Evolutionary conservation across 805 yeast genomes (phyloP).

Genomic region (Kluyveromyces starmeri): DNA sequence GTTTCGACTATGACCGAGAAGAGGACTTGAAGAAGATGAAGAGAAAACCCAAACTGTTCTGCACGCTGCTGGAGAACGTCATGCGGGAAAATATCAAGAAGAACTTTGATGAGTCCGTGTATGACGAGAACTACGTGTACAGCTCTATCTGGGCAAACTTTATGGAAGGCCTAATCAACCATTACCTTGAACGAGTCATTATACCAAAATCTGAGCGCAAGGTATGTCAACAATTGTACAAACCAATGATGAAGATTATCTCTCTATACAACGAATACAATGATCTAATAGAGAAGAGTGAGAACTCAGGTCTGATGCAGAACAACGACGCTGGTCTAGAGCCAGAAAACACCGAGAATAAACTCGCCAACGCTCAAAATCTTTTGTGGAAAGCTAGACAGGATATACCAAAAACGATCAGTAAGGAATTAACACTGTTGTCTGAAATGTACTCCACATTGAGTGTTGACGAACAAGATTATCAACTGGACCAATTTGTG

Average conservation of each 20-base stretch:
- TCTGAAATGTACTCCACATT: slow-evolving; percentile 30
- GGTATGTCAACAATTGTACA: slow-evolving; percentile 30
- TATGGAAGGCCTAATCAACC: slow-evolving; percentile 32
- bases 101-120: slow-evolving; percentile 23
- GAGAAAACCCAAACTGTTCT: slow-evolving; percentile 8
- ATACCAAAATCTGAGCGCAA: slow-evolving; percentile 31
- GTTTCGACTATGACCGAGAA: slow-evolving; percentile 8
- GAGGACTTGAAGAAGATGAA: slow-evolving; percentile 3
- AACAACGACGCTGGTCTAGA: neutral
- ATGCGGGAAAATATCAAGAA: slow-evolving; percentile 28
- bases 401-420: slow-evolving; percentile 30
- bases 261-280: slow-evolving; percentile 29
- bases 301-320: slow-evolving; percentile 27
- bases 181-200: slow-evolving; percentile 28
- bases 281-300: slow-evolving; percentile 29
- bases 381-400: slow-evolving; percentile 28
- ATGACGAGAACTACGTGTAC: slow-evolving; percentile 29
- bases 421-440: slow-evolving; percentile 27
- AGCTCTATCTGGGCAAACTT: slow-evolving; percentile 33
- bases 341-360: slow-evolving; percentile 8
- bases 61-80: slow-evolving; percentile 25
- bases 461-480: slow-evolving; percentile 31
- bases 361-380: slow-evolving; percentile 26
- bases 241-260: slow-evolving; percentile 31
- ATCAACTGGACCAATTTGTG: slow-evolving; percentile 30